Evolutionary conservation across 768 basidiomycete species (phyloP).

Genomic region (Asterophora parasitica): DNA sequence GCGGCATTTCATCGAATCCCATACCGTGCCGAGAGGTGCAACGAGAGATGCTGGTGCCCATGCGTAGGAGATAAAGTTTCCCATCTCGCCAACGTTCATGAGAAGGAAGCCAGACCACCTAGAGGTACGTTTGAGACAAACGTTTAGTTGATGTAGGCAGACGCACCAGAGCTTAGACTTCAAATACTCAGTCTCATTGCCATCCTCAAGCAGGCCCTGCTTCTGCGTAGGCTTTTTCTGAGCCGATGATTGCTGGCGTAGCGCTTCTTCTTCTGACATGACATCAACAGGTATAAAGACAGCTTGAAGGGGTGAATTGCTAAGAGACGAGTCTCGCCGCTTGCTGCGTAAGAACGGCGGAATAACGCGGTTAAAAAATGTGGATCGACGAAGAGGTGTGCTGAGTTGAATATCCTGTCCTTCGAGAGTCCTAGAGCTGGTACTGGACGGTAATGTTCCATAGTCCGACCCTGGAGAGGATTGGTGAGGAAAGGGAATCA

Average conservation of each 20-base stretch:
- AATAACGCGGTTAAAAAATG: slow-evolving; percentile 30
- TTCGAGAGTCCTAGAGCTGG: not conserved
- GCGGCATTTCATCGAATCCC: slow-evolving; percentile 21
- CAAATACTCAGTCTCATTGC: slow-evolving; percentile 70
- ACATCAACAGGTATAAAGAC: slow-evolving; percentile 37
- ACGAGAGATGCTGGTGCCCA: slow-evolving; percentile 91
- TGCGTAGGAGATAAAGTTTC: slow-evolving; percentile 89
- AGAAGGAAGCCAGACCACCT: slow-evolving; percentile 90
- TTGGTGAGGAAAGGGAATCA: slow-evolving; percentile 14
- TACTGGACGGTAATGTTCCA: slow-evolving; percentile 5
- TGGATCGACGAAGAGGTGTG: slow-evolving; percentile 19
- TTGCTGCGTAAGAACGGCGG: slow-evolving; percentile 28
- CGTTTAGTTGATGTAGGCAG: not conserved
- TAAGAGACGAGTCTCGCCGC: slow-evolving; percentile 6
- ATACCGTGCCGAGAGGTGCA: slow-evolving; percentile 91
- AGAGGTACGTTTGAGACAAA: not conserved
- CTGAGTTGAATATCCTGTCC: not conserved
- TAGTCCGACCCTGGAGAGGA: slow-evolving; percentile 10
- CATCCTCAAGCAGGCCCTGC: slow-evolving; percentile 28
- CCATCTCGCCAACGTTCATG: slow-evolving; percentile 87
- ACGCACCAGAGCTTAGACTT: slow-evolving; percentile 79
- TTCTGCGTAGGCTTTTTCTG: slow-evolving; percentile 7
- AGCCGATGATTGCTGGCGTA: slow-evolving; percentile 17
- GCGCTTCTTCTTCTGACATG: slow-evolving; percentile 31
- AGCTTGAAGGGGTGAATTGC: slow-evolving; percentile 1